A percentile compares a stretch with the other conserved stretches of the same genome.
Evolutionary conservation across 2,329 filamentous ascomycete species (phyloP).

Genomic region (Albifimbria verrucaria): DNA sequence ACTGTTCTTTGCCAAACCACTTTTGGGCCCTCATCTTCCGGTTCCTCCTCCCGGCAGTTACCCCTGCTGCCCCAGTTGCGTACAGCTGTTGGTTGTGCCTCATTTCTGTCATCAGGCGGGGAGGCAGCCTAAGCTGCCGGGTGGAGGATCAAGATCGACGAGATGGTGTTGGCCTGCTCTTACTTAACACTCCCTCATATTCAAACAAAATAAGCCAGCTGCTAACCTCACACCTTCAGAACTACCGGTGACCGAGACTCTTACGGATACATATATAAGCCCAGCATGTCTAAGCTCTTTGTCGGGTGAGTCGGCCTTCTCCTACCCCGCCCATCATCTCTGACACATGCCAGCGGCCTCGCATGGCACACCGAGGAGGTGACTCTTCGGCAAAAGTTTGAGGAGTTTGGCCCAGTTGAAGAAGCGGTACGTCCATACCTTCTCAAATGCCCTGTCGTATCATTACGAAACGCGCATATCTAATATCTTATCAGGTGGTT

Average conservation of each 20-base stretch:
- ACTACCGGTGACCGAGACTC: too few relatives aligned
- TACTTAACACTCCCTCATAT: too few relatives aligned
- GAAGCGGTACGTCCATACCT: constrained; percentile 87
- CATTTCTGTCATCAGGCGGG: too few relatives aligned
- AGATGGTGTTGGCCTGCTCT: too few relatives aligned
- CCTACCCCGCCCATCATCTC: constrained; percentile 5
- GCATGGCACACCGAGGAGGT: constrained; percentile 96
- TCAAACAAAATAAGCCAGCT: too few relatives aligned
- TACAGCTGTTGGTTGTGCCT: too few relatives aligned
- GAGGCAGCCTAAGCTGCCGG: too few relatives aligned
- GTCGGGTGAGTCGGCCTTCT: constrained; percentile 66
- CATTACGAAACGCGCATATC: neutral
- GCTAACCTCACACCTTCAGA: too few relatives aligned
- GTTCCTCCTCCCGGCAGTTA: neutral
- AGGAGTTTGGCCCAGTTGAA: constrained; percentile 85
- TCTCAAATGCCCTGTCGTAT: neutral
- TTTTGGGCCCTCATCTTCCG: too few relatives aligned
- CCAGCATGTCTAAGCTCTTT: constrained; percentile 86
- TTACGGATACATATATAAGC: constrained; percentile 3
- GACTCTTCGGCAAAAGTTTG: constrained; percentile 85
- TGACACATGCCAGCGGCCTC: constrained; percentile 66
- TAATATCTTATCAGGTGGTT: constrained; percentile 63
- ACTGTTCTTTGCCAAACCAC: neutral
- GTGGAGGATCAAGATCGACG: too few relatives aligned
- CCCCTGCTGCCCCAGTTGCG: too few relatives aligned